Percentiles rank a stretch among this genome's conserved stretches.
phyloP scores from a whole-genome alignment of 495 filamentous ascomycete genomes.

The Podospora sp. region DNA sequence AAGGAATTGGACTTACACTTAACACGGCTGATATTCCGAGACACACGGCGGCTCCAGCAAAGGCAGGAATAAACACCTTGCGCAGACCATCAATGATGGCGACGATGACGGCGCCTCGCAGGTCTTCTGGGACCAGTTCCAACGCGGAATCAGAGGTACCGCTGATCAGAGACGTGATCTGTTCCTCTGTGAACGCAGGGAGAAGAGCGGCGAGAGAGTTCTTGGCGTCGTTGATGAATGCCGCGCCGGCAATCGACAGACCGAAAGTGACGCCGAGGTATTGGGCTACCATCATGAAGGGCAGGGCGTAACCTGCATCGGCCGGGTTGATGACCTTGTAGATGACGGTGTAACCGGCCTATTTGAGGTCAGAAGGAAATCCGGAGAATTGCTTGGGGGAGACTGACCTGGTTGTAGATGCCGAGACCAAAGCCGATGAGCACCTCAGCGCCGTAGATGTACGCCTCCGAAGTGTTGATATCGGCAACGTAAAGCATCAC shows the following conservation, averaged over 20 bases:
- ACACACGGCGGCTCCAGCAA: not conserved
- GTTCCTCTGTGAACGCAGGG: not conserved
- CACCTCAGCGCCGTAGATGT: constrained; percentile 4
- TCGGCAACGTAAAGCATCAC: not conserved
- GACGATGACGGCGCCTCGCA: not conserved
- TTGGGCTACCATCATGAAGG: constrained; percentile 10
- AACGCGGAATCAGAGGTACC: not conserved
- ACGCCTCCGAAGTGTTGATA: not conserved
- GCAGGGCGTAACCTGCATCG: not conserved
- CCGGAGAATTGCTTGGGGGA: not conserved
- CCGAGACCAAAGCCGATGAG: not conserved
- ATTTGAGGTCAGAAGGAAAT: not conserved
- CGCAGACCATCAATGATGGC: constrained; percentile 2
- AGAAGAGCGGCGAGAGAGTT: not conserved
- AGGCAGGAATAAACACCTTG: constrained; percentile 2
- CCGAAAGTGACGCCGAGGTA: not conserved
- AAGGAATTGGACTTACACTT: no score
- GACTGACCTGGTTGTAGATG: not conserved
- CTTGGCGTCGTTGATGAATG: not conserved
- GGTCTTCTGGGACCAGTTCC: not conserved
- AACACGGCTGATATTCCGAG: not conserved
- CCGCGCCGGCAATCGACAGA: not conserved
- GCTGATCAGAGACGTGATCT: not conserved
- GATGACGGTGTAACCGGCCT: not conserved
- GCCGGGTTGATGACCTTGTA: not conserved